Conservation (phyloP, 2,329 filamentous ascomycete species). For the Aspergillus sp. region DNA sequence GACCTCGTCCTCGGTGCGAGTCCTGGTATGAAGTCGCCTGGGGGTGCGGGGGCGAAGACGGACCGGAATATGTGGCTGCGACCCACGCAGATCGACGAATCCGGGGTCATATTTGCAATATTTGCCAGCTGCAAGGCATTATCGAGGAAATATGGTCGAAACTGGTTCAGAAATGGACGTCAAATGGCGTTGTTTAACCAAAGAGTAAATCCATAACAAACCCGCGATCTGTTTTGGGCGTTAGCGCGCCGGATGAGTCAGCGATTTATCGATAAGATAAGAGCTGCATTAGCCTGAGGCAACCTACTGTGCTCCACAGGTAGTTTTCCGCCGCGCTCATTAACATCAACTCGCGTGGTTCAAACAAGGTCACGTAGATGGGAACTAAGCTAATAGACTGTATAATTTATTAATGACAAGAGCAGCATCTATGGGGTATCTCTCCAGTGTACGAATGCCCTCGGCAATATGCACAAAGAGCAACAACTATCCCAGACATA, state of each 20-base stretch:
- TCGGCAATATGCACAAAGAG: constrained; percentile 1
- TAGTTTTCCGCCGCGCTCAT: no score
- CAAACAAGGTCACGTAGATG: not conserved
- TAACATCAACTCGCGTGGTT: no score
- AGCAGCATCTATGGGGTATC: constrained; percentile 16
- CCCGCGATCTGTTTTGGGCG: not conserved
- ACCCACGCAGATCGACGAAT: constrained; percentile 10
- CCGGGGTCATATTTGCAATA: constrained; percentile 2
- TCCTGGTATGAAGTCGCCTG: constrained; percentile 32
- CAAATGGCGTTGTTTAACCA: not conserved
- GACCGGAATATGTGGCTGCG: constrained; percentile 45
- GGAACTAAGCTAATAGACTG: not conserved
- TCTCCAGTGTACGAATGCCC: constrained; percentile 5
- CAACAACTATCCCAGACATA: not conserved
- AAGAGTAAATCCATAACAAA: constrained; percentile 7
- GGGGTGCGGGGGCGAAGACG: constrained; percentile 42
- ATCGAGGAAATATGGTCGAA: not conserved
- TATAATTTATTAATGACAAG: not conserved
- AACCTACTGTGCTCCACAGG: not conserved
- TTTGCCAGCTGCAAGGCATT: constrained; percentile 3
- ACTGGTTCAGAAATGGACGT: not conserved
- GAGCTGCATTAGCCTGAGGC: not conserved
- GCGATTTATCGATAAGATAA: constrained; percentile 14
- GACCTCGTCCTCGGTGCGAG: constrained; percentile 13
- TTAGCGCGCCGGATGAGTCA: constrained; percentile 8